Conservation (phyloP, 2,329 filamentous ascomycete genomes). For the Aspergillus sp. region DNA sequence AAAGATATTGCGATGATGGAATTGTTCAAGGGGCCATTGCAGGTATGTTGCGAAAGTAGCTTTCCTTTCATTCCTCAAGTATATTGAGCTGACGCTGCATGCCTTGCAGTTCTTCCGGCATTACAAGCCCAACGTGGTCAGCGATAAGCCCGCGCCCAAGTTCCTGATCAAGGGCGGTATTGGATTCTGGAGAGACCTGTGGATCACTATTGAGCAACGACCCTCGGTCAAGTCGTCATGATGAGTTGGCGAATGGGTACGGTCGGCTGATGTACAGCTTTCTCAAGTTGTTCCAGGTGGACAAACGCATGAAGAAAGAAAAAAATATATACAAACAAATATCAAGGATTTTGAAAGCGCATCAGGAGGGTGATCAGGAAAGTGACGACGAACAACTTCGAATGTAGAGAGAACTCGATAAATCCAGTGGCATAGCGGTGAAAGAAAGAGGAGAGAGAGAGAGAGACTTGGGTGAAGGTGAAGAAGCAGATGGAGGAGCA, state of each 20-base stretch:
- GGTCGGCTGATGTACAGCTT: no score
- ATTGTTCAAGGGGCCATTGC: constrained; percentile 47
- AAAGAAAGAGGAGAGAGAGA: no score
- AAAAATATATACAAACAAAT: no score
- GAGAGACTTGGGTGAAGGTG: no score
- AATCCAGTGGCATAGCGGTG: no score
- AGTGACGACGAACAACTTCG: no score
- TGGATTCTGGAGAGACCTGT: constrained; percentile 34
- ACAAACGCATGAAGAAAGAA: no score
- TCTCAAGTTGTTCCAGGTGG: no score
- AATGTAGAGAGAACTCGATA: no score
- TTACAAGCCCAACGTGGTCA: constrained; percentile 22
- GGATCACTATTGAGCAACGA: constrained; percentile 32
- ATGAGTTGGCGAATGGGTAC: not conserved
- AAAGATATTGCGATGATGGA: constrained; percentile 55
- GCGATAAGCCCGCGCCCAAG: constrained; percentile 26
- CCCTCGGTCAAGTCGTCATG: not conserved
- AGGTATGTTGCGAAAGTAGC: constrained; percentile 19
- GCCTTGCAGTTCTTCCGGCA: constrained; percentile 31
- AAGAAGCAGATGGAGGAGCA: no score
- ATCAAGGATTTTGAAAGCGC: no score
- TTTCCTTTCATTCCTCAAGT: not conserved
- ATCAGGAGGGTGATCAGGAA: no score
- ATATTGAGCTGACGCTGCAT: not conserved
- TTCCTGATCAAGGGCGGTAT: constrained; percentile 36